A percentile compares a stretch with the other conserved stretches of the same genome.
These are phyloP conservation scores for Paramecium biaurelia DNA, from an alignment of 73 alveolate genomes.

Conservation along the genomic window DNA sequence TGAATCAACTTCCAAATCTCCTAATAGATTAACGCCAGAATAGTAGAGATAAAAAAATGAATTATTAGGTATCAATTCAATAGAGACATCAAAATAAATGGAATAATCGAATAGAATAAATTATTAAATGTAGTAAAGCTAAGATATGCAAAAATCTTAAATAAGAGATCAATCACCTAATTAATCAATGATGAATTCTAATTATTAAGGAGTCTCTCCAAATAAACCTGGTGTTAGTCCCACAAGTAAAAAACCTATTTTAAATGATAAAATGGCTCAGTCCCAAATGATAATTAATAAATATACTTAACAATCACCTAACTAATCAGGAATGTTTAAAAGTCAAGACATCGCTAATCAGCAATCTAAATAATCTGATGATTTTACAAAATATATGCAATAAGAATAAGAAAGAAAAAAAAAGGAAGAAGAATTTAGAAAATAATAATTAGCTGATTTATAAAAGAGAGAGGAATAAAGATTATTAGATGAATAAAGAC, in stretches of 20 bases:
- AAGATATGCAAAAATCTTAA: not conserved
- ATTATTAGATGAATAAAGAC: not conserved
- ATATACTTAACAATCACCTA: not conserved
- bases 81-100: not conserved
- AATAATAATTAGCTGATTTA: not conserved
- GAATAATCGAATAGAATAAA: not conserved
- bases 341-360: not conserved
- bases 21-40: conserved; percentile 5
- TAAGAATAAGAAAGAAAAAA: not conserved
- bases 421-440: conserved; percentile 26
- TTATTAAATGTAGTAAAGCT: not conserved
- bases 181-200: not conserved
- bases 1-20: conserved; percentile 3
- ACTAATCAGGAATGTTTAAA: not conserved
- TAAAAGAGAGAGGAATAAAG: not conserved
- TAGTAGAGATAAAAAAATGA: not conserved
- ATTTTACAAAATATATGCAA: not conserved
- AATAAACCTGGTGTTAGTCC: not conserved
- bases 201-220: not conserved
- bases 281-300: not conserved
- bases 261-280: conserved; percentile 1
- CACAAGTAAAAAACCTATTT: not conserved
- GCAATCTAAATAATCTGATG: not conserved
- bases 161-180: not conserved
- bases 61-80: not conserved